Evolutionary conservation across 1,284 basidiomycete species (phyloP).

Genomic region (Anthracocystis panici-leucophaei): DNA sequence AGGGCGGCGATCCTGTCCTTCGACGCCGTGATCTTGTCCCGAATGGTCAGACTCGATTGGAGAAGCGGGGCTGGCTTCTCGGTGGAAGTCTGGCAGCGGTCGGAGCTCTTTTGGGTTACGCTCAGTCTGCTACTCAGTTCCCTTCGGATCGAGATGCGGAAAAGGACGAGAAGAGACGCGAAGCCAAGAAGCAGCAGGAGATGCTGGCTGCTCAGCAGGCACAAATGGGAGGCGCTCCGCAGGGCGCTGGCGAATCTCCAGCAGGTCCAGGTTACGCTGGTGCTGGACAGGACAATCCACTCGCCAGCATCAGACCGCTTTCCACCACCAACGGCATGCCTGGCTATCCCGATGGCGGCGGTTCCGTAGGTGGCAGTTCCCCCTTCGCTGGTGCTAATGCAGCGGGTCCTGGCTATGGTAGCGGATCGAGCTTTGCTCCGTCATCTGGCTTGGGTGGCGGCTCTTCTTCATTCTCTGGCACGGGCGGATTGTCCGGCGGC

Average conservation of each 20-base stretch:
- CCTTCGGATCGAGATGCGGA: slow-evolving; percentile 34
- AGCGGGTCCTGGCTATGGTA: too few species aligned
- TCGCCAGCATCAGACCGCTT: slow-evolving; percentile 6
- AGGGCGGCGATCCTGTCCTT: slow-evolving; percentile 19
- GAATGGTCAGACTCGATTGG: not conserved
- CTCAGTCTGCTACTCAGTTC: slow-evolving; percentile 28
- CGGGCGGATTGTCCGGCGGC: too few species aligned
- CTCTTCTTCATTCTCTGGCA: too few species aligned
- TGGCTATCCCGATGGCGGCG: not conserved
- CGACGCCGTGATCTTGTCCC: slow-evolving; percentile 9
- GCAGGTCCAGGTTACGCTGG: not conserved
- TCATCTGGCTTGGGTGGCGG: too few species aligned
- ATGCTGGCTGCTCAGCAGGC: slow-evolving; percentile 8
- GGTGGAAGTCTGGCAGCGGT: not conserved
- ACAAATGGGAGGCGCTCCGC: slow-evolving; percentile 2
- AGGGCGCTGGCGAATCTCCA: not conserved
- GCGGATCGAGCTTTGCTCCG: too few species aligned
- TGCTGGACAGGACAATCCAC: slow-evolving; percentile 4
- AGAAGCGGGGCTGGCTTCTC: slow-evolving; percentile 16
- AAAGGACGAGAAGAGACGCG: slow-evolving; percentile 21
- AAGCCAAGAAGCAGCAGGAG: slow-evolving; percentile 19
- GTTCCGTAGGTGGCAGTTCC: not conserved
- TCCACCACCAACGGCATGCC: not conserved
- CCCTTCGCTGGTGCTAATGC: not conserved
- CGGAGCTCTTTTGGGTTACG: slow-evolving; percentile 21